Evolutionary conservation across 139 green algal species (phyloP).

Genomic region (Coelastrella sp.): DNA sequence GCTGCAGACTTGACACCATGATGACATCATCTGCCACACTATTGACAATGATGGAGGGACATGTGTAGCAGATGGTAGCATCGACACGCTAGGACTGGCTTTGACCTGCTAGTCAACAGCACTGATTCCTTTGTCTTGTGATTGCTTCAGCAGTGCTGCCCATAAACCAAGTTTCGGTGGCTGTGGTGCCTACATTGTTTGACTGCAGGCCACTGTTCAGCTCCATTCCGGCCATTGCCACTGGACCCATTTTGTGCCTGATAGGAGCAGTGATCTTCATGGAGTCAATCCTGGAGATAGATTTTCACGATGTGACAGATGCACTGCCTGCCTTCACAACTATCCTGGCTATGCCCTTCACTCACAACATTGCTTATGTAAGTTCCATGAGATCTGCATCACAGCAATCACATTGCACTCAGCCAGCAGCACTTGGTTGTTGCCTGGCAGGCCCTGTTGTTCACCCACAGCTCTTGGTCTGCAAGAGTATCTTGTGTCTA

Average conservation of each 20-base stretch:
- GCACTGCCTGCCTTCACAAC: conserved; percentile 54
- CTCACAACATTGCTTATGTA: conserved; percentile 53
- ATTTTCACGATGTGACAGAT: conserved; percentile 51
- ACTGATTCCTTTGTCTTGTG: too few relatives aligned
- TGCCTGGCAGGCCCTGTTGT: too few relatives aligned
- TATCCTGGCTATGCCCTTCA: conserved; percentile 48
- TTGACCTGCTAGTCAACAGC: too few relatives aligned
- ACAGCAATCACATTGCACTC: background rate
- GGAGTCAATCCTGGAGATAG: conserved; percentile 45
- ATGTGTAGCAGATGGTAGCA: too few relatives aligned
- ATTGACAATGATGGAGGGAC: too few relatives aligned
- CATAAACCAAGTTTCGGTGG: too few relatives aligned
- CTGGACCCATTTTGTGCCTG: conserved; percentile 61
- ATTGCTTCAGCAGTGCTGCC: too few relatives aligned
- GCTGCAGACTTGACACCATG: too few relatives aligned
- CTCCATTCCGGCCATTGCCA: conserved; percentile 64
- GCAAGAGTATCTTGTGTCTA: too few relatives aligned
- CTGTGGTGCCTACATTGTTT: background rate
- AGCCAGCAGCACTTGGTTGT: background rate
- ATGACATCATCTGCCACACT: too few relatives aligned
- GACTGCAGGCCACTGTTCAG: conserved; percentile 34
- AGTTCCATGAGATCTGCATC: background rate
- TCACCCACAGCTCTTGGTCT: too few relatives aligned
- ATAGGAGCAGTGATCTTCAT: conserved; percentile 72
- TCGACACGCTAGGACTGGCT: too few relatives aligned